Percentiles rank a stretch among this genome's conserved stretches.
phyloP scores from a whole-genome alignment of 331 rosid species.

The Acacia concinna region DNA sequence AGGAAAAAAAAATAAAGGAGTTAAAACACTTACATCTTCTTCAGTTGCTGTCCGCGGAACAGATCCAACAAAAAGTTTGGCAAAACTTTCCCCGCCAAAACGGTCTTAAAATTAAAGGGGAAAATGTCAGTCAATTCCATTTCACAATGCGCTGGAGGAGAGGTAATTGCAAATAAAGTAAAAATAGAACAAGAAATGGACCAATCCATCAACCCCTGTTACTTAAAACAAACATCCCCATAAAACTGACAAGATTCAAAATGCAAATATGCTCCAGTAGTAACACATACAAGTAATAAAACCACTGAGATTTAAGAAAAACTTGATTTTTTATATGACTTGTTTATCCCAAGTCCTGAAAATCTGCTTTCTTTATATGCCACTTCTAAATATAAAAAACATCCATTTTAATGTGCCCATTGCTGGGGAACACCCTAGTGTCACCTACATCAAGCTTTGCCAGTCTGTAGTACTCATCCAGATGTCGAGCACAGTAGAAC shows the following conservation, averaged over 20 bases:
- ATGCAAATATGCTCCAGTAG: neutral
- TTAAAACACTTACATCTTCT: slow-evolving; percentile 63
- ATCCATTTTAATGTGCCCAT: neutral
- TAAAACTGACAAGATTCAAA: neutral
- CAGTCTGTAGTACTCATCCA: neutral
- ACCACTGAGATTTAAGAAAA: neutral
- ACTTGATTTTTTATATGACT: neutral
- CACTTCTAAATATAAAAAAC: neutral
- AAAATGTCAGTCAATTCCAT: neutral
- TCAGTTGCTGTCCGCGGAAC: slow-evolving; percentile 89
- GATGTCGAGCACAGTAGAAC: neutral
- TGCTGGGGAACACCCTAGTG: neutral
- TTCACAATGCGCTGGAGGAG: neutral
- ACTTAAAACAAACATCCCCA: neutral
- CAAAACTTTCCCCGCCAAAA: slow-evolving; percentile 63
- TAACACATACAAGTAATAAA: neutral
- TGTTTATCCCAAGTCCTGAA: neutral
- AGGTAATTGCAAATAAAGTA: neutral
- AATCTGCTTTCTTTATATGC: neutral
- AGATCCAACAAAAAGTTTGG: slow-evolving; percentile 91
- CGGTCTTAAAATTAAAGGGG: slow-evolving; percentile 57
- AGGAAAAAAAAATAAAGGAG: neutral
- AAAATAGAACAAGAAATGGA: neutral
- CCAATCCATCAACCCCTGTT: slow-evolving; percentile 12
- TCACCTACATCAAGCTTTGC: neutral